These are phyloP conservation scores for Symmetrospora coprosmae DNA, from an alignment of 768 basidiomycete genomes.

Conservation along the genomic window DNA sequence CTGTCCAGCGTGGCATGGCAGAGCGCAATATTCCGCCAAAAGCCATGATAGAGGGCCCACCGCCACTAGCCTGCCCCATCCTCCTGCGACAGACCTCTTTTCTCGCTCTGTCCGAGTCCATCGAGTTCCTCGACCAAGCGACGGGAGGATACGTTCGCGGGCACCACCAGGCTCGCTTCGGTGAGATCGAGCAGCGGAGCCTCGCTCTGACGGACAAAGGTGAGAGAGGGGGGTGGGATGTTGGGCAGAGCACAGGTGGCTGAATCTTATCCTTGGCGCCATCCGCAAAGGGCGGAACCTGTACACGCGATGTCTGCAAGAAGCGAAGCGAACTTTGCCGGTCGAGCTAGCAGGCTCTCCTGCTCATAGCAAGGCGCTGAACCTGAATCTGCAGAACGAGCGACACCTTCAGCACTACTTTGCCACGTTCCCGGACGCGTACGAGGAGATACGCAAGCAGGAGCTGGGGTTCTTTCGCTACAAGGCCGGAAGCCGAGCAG, in stretches of 20 bases:
- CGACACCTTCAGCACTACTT: constrained; percentile 26
- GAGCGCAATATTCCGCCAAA: constrained; percentile 34
- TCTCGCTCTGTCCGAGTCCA: constrained; percentile 33
- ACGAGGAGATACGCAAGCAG: constrained; percentile 28
- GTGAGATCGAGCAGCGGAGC: constrained; percentile 35
- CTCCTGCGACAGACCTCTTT: constrained; percentile 36
- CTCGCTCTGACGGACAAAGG: constrained; percentile 31
- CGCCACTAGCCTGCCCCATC: constrained; percentile 30
- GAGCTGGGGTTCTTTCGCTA: constrained; percentile 33
- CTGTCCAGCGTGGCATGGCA: constrained; percentile 33
- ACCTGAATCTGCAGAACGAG: constrained; percentile 28
- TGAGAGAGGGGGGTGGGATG: not conserved
- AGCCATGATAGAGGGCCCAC: constrained; percentile 35
- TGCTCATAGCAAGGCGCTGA: not conserved
- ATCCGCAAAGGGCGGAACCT: not conserved
- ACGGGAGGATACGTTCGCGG: constrained; percentile 14
- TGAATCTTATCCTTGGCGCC: constrained; percentile 13
- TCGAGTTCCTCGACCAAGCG: constrained; percentile 28
- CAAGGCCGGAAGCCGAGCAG: not conserved
- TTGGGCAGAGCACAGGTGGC: constrained; percentile 29
- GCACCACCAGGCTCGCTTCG: constrained; percentile 34
- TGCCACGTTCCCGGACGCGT: constrained; percentile 30
- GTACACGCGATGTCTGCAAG: not conserved
- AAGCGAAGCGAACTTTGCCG: not conserved
- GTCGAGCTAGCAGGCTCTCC: constrained; percentile 5